phyloP scores from a whole-genome alignment of 441 rosid genomes.

The Theobroma grandiflorum region DNA sequence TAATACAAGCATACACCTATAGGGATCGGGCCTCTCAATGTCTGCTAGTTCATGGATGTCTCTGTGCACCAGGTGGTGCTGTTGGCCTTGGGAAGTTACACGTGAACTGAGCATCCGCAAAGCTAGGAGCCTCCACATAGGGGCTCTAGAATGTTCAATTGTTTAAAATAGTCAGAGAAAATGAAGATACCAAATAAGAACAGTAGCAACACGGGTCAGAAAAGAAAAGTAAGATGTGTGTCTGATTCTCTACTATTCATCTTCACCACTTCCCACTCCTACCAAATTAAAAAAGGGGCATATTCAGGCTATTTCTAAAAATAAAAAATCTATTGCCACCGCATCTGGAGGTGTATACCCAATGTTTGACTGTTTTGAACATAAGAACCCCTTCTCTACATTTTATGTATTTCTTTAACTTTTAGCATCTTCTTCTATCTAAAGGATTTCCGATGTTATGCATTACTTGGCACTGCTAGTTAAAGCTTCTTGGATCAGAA shows the following conservation, averaged over 20 bases:
- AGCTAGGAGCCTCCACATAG: conserved; percentile 75
- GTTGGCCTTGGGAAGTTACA: conserved; percentile 71
- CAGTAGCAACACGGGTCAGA: conserved; percentile 18
- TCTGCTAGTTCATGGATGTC: conserved; percentile 42
- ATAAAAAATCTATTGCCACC: neutral
- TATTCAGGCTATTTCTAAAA: neutral
- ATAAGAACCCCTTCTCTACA: neutral
- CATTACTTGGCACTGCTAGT: neutral
- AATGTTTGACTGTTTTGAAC: neutral
- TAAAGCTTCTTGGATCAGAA: neutral
- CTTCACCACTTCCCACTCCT: neutral
- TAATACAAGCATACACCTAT: conserved; percentile 11
- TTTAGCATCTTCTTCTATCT: neutral
- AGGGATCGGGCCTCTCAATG: neutral
- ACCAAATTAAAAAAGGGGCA: neutral
- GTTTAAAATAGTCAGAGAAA: conserved; percentile 6
- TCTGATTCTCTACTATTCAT: neutral
- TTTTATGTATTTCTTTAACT: neutral
- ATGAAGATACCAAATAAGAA: conserved; percentile 10
- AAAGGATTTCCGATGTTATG: neutral
- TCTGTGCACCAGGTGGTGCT: conserved; percentile 81
- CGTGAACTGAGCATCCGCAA: conserved; percentile 49
- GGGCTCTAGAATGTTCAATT: conserved; percentile 65
- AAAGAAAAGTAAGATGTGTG: conserved; percentile 13
- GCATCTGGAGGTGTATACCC: conserved; percentile 1